These are phyloP conservation scores for Hippophae tibetana DNA, from an alignment of 306 rosid genomes.

Conservation along the genomic window DNA sequence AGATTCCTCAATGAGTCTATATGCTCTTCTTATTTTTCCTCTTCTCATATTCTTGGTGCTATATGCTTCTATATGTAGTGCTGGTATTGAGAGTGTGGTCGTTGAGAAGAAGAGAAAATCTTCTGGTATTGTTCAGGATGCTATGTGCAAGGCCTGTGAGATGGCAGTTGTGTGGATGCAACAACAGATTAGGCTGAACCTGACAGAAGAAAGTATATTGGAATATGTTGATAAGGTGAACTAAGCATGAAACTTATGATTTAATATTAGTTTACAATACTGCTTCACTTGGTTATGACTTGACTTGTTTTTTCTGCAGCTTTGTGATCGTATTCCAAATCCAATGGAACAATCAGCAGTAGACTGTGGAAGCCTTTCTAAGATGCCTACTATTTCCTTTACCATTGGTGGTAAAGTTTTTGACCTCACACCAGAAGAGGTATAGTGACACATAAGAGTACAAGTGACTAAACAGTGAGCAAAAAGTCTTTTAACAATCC, in stretches of 20 bases:
- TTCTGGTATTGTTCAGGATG: constrained; percentile 33
- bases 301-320: constrained; percentile 33
- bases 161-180: constrained; percentile 91
- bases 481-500: too few relatives aligned
- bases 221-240: constrained; percentile 54
- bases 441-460: too few relatives aligned
- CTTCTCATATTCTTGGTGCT: background rate
- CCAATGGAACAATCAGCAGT: constrained; percentile 56
- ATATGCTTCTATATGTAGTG: constrained; percentile 22
- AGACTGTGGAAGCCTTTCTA: constrained; percentile 51
- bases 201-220: constrained; percentile 45
- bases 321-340: constrained; percentile 68
- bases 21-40: too few relatives aligned
- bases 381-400: constrained; percentile 74
- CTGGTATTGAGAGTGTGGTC: constrained; percentile 70
- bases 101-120: constrained; percentile 39
- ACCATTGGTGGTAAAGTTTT: constrained; percentile 64
- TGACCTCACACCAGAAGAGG: constrained; percentile 55
- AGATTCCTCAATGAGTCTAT: too few relatives aligned
- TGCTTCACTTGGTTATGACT: constrained; percentile 15
- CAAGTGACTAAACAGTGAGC: too few relatives aligned
- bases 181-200: constrained; percentile 58
- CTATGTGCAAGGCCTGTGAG: constrained; percentile 71
- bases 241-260: constrained; percentile 1
- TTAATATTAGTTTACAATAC: background rate